phyloP scores from a whole-genome alignment of 495 filamentous ascomycete species.

The Bathelium albidoporum region DNA sequence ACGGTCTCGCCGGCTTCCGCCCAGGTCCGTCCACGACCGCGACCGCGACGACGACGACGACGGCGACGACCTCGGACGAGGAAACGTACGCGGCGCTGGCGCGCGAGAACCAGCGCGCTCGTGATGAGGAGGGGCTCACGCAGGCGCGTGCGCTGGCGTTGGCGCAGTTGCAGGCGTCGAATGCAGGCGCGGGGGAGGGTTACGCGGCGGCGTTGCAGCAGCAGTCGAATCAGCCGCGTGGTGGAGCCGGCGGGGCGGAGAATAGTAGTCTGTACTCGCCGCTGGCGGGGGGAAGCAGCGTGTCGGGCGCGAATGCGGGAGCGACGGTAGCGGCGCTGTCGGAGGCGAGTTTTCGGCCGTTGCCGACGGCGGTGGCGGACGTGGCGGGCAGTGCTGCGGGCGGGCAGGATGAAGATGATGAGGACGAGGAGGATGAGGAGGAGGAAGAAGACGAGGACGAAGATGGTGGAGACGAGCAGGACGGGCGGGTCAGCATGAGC shows the following conservation, averaged over 20 bases:
- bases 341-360: not conserved
- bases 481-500: not conserved
- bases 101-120: not conserved
- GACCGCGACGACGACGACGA: not conserved
- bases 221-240: not conserved
- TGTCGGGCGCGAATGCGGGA: not conserved
- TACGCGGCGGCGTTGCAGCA: not conserved
- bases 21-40: too few relatives aligned
- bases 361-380: not conserved
- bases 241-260: not conserved
- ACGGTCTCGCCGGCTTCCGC: not conserved
- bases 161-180: not conserved
- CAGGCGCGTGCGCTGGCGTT: not conserved
- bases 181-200: not conserved
- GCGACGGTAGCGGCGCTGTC: not conserved
- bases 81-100: not conserved
- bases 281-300: not conserved
- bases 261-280: not conserved
- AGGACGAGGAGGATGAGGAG: not conserved
- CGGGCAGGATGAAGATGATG: not conserved
- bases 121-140: not conserved
- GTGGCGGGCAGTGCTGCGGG: not conserved
- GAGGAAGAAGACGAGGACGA: not conserved
- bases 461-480: not conserved
- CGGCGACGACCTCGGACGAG: not conserved